Conservation (phyloP, 2,329 filamentous ascomycete species). For the Ceratocystis harringtonii region DNA sequence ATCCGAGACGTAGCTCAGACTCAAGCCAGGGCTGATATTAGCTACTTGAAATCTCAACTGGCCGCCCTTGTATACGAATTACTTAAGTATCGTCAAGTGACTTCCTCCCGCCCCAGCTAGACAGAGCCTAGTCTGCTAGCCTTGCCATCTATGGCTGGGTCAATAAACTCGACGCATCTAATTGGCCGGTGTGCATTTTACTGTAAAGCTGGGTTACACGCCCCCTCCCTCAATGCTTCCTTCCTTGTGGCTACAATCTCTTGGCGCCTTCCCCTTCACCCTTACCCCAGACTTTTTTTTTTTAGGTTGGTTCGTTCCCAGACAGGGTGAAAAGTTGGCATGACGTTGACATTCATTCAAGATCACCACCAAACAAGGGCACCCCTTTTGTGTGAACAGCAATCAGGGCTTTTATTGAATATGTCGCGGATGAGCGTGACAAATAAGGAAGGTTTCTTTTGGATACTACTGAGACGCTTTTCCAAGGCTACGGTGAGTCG, state of each 20-base stretch:
- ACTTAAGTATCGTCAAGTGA: not conserved
- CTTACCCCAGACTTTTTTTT: slow-evolving; percentile 2
- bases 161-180: not conserved
- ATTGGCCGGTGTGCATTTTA: not conserved
- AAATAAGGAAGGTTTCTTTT: not conserved
- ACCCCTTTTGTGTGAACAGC: not conserved
- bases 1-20: not conserved
- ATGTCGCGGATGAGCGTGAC: not conserved
- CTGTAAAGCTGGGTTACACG: not conserved
- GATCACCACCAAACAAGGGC: not conserved
- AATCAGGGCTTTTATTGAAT: not conserved
- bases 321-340: not conserved
- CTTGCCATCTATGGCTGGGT: not conserved
- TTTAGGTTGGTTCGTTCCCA: not conserved
- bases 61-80: not conserved
- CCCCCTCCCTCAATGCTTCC: slow-evolving; percentile 1
- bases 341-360: not conserved
- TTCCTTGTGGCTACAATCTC: slow-evolving; percentile 6
- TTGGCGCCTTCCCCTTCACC: not conserved
- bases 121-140: not conserved
- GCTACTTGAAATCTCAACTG: not conserved
- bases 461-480: too few relatives aligned
- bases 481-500: not conserved
- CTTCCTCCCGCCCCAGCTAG: not conserved
- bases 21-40: not conserved